These are phyloP conservation scores for Aspergillus avenaceus DNA, from an alignment of 495 filamentous ascomycete species.

Conservation along the genomic window DNA sequence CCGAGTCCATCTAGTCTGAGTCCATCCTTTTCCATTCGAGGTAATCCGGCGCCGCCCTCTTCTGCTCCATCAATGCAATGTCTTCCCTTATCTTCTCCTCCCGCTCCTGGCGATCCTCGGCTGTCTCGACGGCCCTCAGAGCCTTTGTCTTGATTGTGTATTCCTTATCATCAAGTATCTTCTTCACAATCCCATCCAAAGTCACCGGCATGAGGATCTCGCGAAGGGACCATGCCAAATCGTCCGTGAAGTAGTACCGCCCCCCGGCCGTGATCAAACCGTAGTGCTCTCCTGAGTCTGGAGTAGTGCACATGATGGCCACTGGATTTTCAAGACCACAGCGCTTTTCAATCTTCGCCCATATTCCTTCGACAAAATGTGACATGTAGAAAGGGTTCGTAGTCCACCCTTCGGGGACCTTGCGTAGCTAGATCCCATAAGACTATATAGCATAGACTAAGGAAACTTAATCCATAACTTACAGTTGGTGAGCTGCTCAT, in stretches of 20 bases:
- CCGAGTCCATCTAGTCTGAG: no score
- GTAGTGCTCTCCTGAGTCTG: neutral
- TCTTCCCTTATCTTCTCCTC: no score
- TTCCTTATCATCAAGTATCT: neutral
- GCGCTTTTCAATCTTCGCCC: neutral
- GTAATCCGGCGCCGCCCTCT: no score
- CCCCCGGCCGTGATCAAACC: neutral
- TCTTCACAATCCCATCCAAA: neutral
- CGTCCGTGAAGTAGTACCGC: neutral
- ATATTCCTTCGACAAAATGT: neutral
- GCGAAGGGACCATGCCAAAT: neutral
- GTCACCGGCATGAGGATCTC: neutral
- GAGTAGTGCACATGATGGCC: neutral
- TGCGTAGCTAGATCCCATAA: neutral
- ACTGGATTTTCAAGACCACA: neutral
- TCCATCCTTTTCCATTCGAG: no score
- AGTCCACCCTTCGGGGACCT: neutral
- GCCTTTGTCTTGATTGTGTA: neutral
- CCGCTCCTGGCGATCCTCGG: neutral
- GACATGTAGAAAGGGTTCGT: neutral
- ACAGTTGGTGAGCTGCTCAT: neutral
- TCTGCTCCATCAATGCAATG: no score
- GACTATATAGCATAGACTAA: neutral
- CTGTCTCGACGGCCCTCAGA: neutral
- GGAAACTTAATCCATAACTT: neutral